A percentile compares a stretch with the other conserved stretches of the same genome.
These are phyloP conservation scores for Jamesozyma lodderae DNA, from an alignment of 805 yeast genomes.

Conservation along the genomic window DNA sequence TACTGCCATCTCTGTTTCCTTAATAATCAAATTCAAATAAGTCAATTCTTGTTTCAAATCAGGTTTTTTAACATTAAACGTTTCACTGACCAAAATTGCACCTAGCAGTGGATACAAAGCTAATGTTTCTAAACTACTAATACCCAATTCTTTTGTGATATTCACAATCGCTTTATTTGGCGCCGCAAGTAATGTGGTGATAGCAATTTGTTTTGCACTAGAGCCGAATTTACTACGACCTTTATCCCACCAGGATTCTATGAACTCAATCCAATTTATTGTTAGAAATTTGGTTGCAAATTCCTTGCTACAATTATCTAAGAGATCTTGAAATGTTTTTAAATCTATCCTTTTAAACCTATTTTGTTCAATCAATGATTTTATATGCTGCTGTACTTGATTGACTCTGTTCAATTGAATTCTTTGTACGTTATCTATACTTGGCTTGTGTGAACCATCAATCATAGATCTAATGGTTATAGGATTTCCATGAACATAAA, in stretches of 20 bases:
- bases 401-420: slow-evolving; percentile 29
- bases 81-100: slow-evolving; percentile 41
- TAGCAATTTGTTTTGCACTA: slow-evolving; percentile 39
- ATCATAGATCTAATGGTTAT: slow-evolving; percentile 42
- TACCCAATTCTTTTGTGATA: slow-evolving; percentile 36
- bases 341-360: slow-evolving; percentile 41
- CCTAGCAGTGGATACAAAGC: slow-evolving; percentile 46
- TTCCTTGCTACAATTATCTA: slow-evolving; percentile 33
- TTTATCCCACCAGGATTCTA: slow-evolving; percentile 50
- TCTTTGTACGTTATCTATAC: slow-evolving; percentile 20
- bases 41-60: slow-evolving; percentile 44
- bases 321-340: slow-evolving; percentile 38
- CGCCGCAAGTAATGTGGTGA: slow-evolving; percentile 44
- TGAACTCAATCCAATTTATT: slow-evolving; percentile 45
- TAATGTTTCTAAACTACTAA: slow-evolving; percentile 36
- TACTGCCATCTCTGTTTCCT: neutral
- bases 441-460: slow-evolving; percentile 38
- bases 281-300: slow-evolving; percentile 44
- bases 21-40: slow-evolving; percentile 30
- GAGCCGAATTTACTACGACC: slow-evolving; percentile 47
- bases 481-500: slow-evolving; percentile 41
- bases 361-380: slow-evolving; percentile 37
- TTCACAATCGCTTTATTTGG: slow-evolving; percentile 36
- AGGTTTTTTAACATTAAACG: slow-evolving; percentile 40
- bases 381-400: slow-evolving; percentile 46